Base-by-base conservation (phyloP, 2,329 filamentous ascomycete genomes). In the Xenoacremonium recifei region DNA sequence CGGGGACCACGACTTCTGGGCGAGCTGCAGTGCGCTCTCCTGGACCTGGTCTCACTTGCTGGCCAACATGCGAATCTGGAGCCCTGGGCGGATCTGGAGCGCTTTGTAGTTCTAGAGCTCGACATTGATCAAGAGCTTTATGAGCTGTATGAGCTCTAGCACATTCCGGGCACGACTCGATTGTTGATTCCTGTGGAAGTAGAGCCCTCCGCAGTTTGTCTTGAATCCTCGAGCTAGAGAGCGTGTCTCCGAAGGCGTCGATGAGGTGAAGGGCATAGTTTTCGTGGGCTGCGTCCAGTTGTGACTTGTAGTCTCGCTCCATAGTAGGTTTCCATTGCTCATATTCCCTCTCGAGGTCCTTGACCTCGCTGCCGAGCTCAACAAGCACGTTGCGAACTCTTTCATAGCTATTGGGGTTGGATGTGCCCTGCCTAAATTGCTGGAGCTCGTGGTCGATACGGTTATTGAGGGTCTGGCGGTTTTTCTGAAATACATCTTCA, bases 301-400 rank as follows among this genome's bases (percentile, higher is more conserved):
- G 21, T 16, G 18, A 16, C 35, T 19, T 16, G 25, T 37, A 37
- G 16, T 37, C 23, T 30, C 12, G 35, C 21, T 37, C 35, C 35
- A 37, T 30, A n/a, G 23, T 19, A 4, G 23, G 4, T n/a, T 11
- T 12, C 16, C 16, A 30, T 13, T 37, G 25, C 23, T 5, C 13
- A 21, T 30, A 20, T 20, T 37, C 23, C 11, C n/a, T 37, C 35
- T 37, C 35, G 35, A 29, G 35, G 17, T 37, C 35, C 23, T 37
- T 30, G 17, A 30, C 30, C 23, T 37, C 35, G 23, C 17, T 19
- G 6, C 11, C 21, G 12, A 30, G 21, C 17, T 30, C 16, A 30
- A 37, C 5, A 16, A 37, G 15, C 23, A 6, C 15, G 23, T 37
- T n/a, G 35, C 11, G 3, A 12, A 9, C 4, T 21, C 21, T 30